Base-by-base conservation (phyloP, 768 basidiomycete species). In the Rhizopogon roseolus region DNA sequence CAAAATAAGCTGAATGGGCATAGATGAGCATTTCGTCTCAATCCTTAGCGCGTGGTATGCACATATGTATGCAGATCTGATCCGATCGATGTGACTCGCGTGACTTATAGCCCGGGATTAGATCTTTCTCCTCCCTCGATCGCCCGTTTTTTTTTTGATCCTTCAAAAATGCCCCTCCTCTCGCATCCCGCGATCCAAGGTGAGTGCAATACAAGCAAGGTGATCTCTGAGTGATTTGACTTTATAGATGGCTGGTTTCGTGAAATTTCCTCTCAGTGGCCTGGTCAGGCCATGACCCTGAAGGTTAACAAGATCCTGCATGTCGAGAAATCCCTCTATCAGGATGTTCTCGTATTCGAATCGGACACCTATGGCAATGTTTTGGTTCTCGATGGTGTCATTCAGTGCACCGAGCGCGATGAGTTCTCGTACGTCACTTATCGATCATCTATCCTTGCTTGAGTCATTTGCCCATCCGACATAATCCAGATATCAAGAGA, bases 291-390 rank as follows among this genome's bases (percentile, higher is more conserved):
- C 49, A 93, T 97, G 93, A 92, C 91, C 50, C 78, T 99, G 64
- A 91, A 92, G 72, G 95, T 98, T 77, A 89, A 88, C 73, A 89
- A 90, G 76, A 90, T 98, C 61, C 78, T 99, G 53, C 96, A 99
- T 71, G 78, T 86, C 60, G 97, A 98, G 73, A 88, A 89, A 73
- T 95, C 92, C 2, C 75, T 87, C 49, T 98, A 86, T 76, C 96
- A 99, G 74, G 96, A 98, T 66, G 94, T 99, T 50, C 86, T 99
- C 52, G 94, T 99, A 52, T 98, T 98, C 65, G 86, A 94, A 69
- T 94, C 92, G 0, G 93, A 91, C 74, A 91, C 93, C 1, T 96
- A 88, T 66, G 96, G 96, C n/a, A 98, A 98, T 64, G 94, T 98
- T 43, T 81, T 99, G 53, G 86, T 95, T 17, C 83, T 99, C 29